A percentile compares a stretch with the other conserved stretches of the same genome.
These are phyloP conservation scores for Hypseocharis bilobata DNA, from an alignment of 441 rosid genomes.

Conservation along the genomic window DNA sequence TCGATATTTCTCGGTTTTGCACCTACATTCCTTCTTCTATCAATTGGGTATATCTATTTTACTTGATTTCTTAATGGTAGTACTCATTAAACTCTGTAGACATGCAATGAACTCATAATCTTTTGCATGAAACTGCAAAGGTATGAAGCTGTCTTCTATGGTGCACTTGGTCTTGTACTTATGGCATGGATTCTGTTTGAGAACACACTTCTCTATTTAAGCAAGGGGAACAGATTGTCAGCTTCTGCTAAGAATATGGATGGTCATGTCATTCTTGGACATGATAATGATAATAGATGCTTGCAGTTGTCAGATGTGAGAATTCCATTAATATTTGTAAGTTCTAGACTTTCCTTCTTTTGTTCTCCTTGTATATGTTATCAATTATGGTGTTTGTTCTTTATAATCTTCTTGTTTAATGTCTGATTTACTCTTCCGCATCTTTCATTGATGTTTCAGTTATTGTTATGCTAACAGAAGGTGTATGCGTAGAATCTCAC, in stretches of 20 bases:
- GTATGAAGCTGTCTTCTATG: conserved; percentile 89
- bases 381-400: background rate
- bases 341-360: conserved; percentile 24
- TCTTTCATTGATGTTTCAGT: background rate
- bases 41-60: conserved; percentile 56
- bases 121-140: conserved; percentile 34
- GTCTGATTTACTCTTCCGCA: background rate
- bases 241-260: conserved; percentile 31
- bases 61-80: background rate
- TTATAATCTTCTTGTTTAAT: background rate
- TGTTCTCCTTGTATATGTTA: background rate
- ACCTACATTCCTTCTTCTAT: conserved; percentile 80
- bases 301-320: conserved; percentile 80
- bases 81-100: background rate
- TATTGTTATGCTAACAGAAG: background rate
- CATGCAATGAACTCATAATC: conserved; percentile 3
- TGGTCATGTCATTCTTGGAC: conserved; percentile 36
- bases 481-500: background rate
- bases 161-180: conserved; percentile 69
- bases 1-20: conserved; percentile 88
- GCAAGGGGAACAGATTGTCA: conserved; percentile 33
- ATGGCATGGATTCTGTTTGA: conserved; percentile 85
- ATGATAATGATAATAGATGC: conserved; percentile 49
- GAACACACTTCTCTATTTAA: conserved; percentile 48
- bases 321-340: conserved; percentile 77